A percentile compares a stretch with the other conserved stretches of the same genome.
phyloP scores from a whole-genome alignment of 306 rosid species.

The Pterocarpus macrocarpus region DNA sequence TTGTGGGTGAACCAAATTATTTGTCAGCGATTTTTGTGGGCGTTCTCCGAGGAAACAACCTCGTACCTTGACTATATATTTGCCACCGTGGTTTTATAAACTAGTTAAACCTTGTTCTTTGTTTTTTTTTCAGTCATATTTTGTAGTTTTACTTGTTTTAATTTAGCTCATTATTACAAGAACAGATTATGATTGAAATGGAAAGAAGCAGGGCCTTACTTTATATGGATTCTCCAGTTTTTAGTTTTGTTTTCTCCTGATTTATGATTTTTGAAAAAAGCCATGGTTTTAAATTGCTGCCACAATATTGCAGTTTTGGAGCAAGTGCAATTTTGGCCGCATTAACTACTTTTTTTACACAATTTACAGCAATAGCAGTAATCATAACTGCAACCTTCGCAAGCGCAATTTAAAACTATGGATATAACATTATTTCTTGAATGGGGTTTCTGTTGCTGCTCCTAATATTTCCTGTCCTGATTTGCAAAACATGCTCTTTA shows the following conservation, averaged over 20 bases:
- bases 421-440: conserved; percentile 15
- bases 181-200: conserved; percentile 32
- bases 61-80: not conserved
- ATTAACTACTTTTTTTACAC: not conserved
- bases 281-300: not conserved
- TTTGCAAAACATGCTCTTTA: not conserved
- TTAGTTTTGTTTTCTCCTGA: not conserved
- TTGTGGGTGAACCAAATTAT: conserved; percentile 9
- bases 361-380: not conserved
- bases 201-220: conserved; percentile 32
- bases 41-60: conserved; percentile 33
- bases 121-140: not conserved
- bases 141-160: conserved; percentile 17
- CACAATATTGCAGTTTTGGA: not conserved
- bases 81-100: conserved; percentile 20
- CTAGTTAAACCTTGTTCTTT: not conserved
- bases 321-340: not conserved
- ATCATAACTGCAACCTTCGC: not conserved
- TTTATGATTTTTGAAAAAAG: conserved; percentile 16
- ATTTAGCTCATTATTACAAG: not conserved
- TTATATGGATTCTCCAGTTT: conserved; percentile 17
- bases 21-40: conserved; percentile 34
- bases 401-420: not conserved
- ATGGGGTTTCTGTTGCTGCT: conserved; percentile 11
- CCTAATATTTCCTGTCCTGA: conserved; percentile 1